phyloP scores from a whole-genome alignment of 257 asterid genomes.

The Dorcoceras hygrometricum region DNA sequence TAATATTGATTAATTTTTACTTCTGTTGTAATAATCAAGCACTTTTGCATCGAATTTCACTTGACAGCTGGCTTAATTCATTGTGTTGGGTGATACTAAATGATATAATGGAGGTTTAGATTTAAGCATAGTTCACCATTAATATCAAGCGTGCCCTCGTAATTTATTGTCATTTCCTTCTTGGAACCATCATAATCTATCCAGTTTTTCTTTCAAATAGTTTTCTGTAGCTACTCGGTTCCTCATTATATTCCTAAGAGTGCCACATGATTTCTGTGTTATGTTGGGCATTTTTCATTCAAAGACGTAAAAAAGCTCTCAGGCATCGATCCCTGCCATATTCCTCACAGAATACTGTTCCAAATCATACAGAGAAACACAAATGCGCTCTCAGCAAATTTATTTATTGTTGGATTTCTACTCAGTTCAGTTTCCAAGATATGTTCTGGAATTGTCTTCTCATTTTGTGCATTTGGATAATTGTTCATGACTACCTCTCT shows the following conservation, averaged over 20 bases:
- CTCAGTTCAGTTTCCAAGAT: too few species aligned
- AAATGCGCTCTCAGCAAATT: background rate
- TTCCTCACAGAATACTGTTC: background rate
- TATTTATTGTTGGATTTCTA: background rate
- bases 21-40: background rate
- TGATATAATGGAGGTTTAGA: background rate
- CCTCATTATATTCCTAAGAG: background rate
- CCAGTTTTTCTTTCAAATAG: background rate
- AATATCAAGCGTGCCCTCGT: background rate
- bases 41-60: background rate
- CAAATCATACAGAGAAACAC: background rate
- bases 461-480: constrained; percentile 21
- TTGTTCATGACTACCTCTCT: constrained; percentile 16
- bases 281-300: background rate
- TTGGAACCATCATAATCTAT: background rate
- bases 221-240: background rate
- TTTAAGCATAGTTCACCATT: background rate
- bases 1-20: background rate
- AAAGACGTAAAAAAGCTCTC: background rate
- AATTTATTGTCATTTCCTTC: background rate
- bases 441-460: background rate
- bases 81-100: background rate
- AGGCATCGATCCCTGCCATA: background rate
- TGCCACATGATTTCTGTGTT: background rate
- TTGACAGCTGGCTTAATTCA: background rate